phyloP scores from a whole-genome alignment of 2,329 filamentous ascomycete species.

The Tricladium varicosporioides region DNA sequence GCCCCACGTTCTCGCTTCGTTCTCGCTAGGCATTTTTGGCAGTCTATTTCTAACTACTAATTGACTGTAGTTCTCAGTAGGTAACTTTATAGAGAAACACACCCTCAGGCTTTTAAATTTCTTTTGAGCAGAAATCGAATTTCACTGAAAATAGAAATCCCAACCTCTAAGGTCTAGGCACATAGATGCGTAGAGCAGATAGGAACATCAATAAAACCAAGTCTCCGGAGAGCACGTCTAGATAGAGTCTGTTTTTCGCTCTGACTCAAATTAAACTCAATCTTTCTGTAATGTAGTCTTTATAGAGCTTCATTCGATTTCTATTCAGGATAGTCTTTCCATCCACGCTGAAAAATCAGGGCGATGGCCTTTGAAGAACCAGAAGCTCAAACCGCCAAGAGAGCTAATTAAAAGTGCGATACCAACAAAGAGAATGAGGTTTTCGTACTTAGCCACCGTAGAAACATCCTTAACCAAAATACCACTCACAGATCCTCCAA shows the following conservation, averaged over 20 bases:
- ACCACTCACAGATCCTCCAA: slow-evolving; percentile 15
- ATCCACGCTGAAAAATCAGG: background rate
- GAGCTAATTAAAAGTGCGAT: slow-evolving; percentile 1
- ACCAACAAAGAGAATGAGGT: slow-evolving; percentile 10
- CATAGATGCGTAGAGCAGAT: no score
- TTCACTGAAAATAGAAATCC: background rate
- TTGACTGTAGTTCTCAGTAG: background rate
- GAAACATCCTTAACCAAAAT: background rate
- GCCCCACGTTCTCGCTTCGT: background rate
- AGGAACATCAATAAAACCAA: background rate
- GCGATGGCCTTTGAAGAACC: background rate
- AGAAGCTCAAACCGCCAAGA: background rate
- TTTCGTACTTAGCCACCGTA: slow-evolving; percentile 8
- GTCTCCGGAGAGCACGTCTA: background rate
- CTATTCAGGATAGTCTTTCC: background rate
- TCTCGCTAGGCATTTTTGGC: background rate
- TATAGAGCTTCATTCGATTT: background rate
- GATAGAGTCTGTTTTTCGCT: background rate
- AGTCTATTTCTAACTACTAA: background rate
- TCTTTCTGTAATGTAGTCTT: background rate
- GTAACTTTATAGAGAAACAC: background rate
- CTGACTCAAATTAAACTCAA: background rate
- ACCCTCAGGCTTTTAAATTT: background rate
- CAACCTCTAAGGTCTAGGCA: background rate
- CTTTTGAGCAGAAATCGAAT: background rate